Evolutionary conservation across 129 eudicot species (phyloP).

Genomic region (Lactuca saligna): DNA sequence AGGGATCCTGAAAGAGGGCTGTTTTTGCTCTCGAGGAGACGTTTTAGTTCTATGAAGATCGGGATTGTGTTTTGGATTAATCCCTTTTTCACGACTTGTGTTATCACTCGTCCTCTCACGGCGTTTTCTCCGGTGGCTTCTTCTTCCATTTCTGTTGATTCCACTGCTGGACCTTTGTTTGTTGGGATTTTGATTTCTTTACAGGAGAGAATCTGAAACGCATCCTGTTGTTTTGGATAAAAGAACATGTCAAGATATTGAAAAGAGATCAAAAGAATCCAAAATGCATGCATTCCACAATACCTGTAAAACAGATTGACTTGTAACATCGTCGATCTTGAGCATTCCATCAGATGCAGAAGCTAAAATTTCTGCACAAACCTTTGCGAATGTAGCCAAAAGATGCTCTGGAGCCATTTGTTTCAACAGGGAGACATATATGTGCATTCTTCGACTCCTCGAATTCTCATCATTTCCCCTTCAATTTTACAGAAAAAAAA

Average conservation of each 20-base stretch:
- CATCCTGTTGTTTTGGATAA: constrained; percentile 57
- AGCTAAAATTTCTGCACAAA: constrained; percentile 93
- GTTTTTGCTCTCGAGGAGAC: constrained; percentile 77
- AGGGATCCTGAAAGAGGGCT: constrained; percentile 90
- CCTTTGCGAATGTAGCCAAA: constrained; percentile 91
- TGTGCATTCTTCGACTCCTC: constrained; percentile 85
- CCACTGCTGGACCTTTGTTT: constrained; percentile 61
- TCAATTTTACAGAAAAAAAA: background rate
- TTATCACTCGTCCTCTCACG: constrained; percentile 70
- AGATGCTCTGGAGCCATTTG: constrained; percentile 99
- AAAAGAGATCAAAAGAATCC: background rate
- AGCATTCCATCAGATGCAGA: constrained; percentile 90
- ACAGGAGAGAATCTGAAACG: constrained; percentile 76
- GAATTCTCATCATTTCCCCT: constrained; percentile 90
- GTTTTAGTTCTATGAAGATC: constrained; percentile 88
- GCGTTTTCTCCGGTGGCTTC: constrained; percentile 46
- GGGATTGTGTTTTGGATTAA: constrained; percentile 92
- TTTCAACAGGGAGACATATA: constrained; percentile 74
- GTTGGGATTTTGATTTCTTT: constrained; percentile 81
- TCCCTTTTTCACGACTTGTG: constrained; percentile 84
- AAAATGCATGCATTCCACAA: background rate
- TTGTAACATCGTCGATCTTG: constrained; percentile 67
- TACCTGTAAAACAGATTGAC: constrained; percentile 93
- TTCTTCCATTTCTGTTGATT: constrained; percentile 69
- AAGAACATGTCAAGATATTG: background rate